phyloP scores from a whole-genome alignment of 2,329 filamentous ascomycete genomes.

The Diaporthe sp. region DNA sequence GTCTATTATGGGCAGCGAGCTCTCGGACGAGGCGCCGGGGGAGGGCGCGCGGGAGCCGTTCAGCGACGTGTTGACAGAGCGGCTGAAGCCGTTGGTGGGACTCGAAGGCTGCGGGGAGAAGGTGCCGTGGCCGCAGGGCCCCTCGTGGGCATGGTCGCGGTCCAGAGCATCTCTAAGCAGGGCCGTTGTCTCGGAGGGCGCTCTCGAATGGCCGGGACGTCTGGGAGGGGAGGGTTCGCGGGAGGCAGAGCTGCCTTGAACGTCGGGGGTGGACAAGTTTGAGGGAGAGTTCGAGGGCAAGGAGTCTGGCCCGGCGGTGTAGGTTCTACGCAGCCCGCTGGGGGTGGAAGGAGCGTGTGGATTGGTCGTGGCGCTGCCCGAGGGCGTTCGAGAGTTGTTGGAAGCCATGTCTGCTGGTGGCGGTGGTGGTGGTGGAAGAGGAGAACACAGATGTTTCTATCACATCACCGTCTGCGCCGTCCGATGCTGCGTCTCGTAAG shows the following conservation, averaged over 20 bases:
- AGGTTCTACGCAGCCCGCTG: slow-evolving; percentile 62
- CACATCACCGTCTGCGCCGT: slow-evolving; percentile 30
- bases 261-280: slow-evolving; percentile 4
- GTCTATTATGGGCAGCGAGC: slow-evolving; percentile 54
- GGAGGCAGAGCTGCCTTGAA: neutral
- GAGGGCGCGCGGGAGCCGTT: slow-evolving; percentile 52
- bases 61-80: slow-evolving; percentile 49
- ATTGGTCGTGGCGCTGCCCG: slow-evolving; percentile 18
- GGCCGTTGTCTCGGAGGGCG: slow-evolving; percentile 64
- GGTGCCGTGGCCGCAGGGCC: slow-evolving; percentile 78
- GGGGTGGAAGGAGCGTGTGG: slow-evolving; percentile 58
- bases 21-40: slow-evolving; percentile 47
- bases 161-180: slow-evolving; percentile 58
- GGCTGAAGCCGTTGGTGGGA: slow-evolving; percentile 54
- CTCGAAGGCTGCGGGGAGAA: slow-evolving; percentile 78
- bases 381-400: slow-evolving; percentile 28
- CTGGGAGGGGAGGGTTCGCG: slow-evolving; percentile 27
- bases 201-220: slow-evolving; percentile 8
- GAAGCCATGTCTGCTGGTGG: slow-evolving; percentile 30
- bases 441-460: neutral
- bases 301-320: slow-evolving; percentile 46
- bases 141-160: slow-evolving; percentile 58
- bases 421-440: neutral
- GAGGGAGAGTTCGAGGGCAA: slow-evolving; percentile 27
- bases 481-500: neutral